These are phyloP conservation scores for Leccinum uliginosum DNA, from an alignment of 768 basidiomycete genomes.

Conservation along the genomic window DNA sequence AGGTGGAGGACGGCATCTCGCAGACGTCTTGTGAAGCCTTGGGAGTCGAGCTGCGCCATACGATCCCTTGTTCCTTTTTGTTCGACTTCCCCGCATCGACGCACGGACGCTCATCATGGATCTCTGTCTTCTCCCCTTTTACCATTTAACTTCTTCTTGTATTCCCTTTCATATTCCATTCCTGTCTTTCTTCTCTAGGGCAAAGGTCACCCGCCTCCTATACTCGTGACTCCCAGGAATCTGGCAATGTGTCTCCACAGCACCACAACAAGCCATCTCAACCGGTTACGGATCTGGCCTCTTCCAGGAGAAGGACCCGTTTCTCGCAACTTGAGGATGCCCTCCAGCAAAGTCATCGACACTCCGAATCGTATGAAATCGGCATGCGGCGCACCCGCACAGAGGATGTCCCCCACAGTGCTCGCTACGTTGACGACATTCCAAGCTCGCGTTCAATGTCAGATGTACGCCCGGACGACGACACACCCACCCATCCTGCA, in stretches of 20 bases:
- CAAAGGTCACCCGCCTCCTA: slow-evolving; percentile 34
- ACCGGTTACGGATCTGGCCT: slow-evolving; percentile 8
- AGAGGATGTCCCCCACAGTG: slow-evolving; percentile 16
- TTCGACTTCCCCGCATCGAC: slow-evolving; percentile 39
- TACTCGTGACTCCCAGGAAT: slow-evolving; percentile 29
- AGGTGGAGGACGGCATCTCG: slow-evolving; percentile 32
- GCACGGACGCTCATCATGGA: slow-evolving; percentile 41
- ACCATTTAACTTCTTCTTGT: slow-evolving; percentile 28
- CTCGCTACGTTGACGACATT: slow-evolving; percentile 13
- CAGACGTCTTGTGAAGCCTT: slow-evolving; percentile 42
- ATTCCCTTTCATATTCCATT: slow-evolving; percentile 25
- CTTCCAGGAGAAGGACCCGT: slow-evolving; percentile 15
- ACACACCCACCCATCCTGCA: slow-evolving; percentile 17
- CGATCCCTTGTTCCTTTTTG: slow-evolving; percentile 30
- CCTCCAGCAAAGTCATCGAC: slow-evolving; percentile 10
- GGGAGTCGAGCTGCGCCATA: slow-evolving; percentile 39
- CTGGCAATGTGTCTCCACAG: slow-evolving; percentile 5
- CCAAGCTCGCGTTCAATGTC: slow-evolving; percentile 20
- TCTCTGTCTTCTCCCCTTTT: slow-evolving; percentile 30
- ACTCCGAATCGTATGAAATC: slow-evolving; percentile 12
- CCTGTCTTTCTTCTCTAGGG: slow-evolving; percentile 40
- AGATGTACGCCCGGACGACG: slow-evolving; percentile 17
- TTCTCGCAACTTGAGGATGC: slow-evolving; percentile 21
- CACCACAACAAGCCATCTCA: slow-evolving; percentile 16
- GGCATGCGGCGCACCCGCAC: slow-evolving; percentile 15